A percentile compares a stretch with the other conserved stretches of the same genome.
phyloP scores from a whole-genome alignment of 2,329 filamentous ascomycete species.

The Trichoderma citrinoviride region DNA sequence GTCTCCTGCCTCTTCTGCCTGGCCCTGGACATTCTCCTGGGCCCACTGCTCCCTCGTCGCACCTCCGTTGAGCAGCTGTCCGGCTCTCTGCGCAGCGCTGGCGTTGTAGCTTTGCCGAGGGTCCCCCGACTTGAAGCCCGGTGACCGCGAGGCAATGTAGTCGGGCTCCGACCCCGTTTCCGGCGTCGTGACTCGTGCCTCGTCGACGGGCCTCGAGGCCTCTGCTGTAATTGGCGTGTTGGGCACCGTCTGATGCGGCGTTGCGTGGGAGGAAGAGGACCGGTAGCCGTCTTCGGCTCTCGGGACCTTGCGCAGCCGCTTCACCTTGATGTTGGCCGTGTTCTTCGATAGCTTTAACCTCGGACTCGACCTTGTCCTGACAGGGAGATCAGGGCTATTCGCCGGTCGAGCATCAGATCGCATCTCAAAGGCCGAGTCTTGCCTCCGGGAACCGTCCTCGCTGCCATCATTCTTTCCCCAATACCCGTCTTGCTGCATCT shows the following conservation, averaged over 20 bases:
- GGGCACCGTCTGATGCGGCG: not conserved
- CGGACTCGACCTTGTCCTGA: not conserved
- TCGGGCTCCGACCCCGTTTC: constrained; percentile 21
- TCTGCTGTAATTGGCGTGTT: not conserved
- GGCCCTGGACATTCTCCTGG: not conserved
- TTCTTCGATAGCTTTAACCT: constrained; percentile 11
- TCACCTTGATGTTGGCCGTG: constrained; percentile 14
- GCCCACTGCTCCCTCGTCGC: not conserved
- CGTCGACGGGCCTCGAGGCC: not conserved
- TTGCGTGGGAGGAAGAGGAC: not conserved
- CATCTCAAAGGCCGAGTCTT: constrained; percentile 1
- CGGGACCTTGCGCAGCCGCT: constrained; percentile 1
- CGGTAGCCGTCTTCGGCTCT: not conserved
- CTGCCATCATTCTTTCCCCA: not conserved
- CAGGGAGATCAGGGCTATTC: not conserved
- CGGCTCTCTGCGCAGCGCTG: not conserved
- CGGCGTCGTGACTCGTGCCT: not conserved
- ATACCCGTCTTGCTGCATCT: not conserved
- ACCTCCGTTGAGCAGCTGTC: not conserved
- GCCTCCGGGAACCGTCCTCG: not conserved
- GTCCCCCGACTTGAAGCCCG: constrained; percentile 7
- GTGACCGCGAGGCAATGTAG: constrained; percentile 15
- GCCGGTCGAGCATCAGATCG: not conserved
- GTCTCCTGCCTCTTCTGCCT: not conserved
- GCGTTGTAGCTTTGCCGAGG: not conserved